These are phyloP conservation scores for Candida tibetensis DNA, from an alignment of 805 yeast species.

Conservation along the genomic window DNA sequence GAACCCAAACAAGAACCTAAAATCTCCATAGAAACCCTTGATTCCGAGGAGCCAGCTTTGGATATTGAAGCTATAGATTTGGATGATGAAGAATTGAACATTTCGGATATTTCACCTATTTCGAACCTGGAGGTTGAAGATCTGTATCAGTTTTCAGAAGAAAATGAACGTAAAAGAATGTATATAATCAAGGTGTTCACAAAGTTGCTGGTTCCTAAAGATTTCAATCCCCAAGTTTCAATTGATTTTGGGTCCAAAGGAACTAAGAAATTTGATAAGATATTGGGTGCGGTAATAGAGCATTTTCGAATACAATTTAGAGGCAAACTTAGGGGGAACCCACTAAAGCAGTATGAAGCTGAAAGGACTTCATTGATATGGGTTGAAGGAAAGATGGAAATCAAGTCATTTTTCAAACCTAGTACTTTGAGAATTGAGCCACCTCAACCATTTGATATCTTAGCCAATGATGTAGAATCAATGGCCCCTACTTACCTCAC, in stretches of 20 bases:
- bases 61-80: constrained; percentile 3
- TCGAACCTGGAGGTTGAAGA: constrained; percentile 2
- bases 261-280: constrained; percentile 22
- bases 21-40: not conserved
- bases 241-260: constrained; percentile 24
- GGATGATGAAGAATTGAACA: constrained; percentile 12
- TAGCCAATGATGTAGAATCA: constrained; percentile 10
- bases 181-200: constrained; percentile 30
- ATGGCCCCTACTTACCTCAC: constrained; percentile 16
- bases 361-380: constrained; percentile 27
- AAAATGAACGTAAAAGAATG: constrained; percentile 25
- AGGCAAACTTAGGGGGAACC: constrained; percentile 9
- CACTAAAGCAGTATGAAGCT: constrained; percentile 11
- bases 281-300: constrained; percentile 16
- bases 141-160: constrained; percentile 21
- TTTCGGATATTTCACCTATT: constrained; percentile 6
- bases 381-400: constrained; percentile 39
- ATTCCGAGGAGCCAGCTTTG: not conserved
- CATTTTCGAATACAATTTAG: constrained; percentile 10
- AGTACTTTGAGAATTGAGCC: constrained; percentile 35
- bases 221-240: constrained; percentile 7
- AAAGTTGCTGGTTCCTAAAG: constrained; percentile 19
- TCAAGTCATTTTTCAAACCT: constrained; percentile 39
- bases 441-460: constrained; percentile 16
- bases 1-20: not conserved